These are phyloP conservation scores for Podaxis sp. DNA, from an alignment of 768 basidiomycete species.

Conservation along the genomic window DNA sequence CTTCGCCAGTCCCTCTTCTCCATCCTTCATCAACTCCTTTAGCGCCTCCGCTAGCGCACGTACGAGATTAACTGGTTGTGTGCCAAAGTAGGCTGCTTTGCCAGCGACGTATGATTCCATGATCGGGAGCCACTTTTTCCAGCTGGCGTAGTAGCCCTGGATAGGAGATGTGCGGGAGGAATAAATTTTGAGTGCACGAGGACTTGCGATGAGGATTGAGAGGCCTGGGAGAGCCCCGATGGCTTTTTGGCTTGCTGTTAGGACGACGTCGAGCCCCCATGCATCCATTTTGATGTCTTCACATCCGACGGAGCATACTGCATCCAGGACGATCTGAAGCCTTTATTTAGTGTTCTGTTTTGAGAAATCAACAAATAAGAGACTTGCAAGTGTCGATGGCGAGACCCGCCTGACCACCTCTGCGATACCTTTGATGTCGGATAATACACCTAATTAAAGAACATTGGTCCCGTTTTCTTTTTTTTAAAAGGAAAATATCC, in stretches of 20 bases:
- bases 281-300: slow-evolving; percentile 87
- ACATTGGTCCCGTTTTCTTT: background rate
- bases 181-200: slow-evolving; percentile 48
- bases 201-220: slow-evolving; percentile 72
- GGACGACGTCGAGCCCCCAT: slow-evolving; percentile 82
- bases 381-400: slow-evolving; percentile 67
- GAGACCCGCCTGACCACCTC: slow-evolving; percentile 65
- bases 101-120: slow-evolving; percentile 83
- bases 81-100: slow-evolving; percentile 80
- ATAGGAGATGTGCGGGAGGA: slow-evolving; percentile 22
- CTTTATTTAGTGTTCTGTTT: background rate
- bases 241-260: slow-evolving; percentile 82
- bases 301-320: slow-evolving; percentile 88
- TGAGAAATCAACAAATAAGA: background rate
- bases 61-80: slow-evolving; percentile 83
- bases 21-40: slow-evolving; percentile 53
- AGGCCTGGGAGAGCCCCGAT: slow-evolving; percentile 85
- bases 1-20: slow-evolving; percentile 56
- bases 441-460: slow-evolving; percentile 49
- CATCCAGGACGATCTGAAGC: slow-evolving; percentile 67
- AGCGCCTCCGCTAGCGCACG: slow-evolving; percentile 81
- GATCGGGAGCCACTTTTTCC: slow-evolving; percentile 85
- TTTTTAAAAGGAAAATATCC: background rate
- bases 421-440: slow-evolving; percentile 67
- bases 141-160: slow-evolving; percentile 68